These are phyloP conservation scores for Clonostachys byssicola DNA, from an alignment of 2,329 filamentous ascomycete genomes.

Conservation along the genomic window DNA sequence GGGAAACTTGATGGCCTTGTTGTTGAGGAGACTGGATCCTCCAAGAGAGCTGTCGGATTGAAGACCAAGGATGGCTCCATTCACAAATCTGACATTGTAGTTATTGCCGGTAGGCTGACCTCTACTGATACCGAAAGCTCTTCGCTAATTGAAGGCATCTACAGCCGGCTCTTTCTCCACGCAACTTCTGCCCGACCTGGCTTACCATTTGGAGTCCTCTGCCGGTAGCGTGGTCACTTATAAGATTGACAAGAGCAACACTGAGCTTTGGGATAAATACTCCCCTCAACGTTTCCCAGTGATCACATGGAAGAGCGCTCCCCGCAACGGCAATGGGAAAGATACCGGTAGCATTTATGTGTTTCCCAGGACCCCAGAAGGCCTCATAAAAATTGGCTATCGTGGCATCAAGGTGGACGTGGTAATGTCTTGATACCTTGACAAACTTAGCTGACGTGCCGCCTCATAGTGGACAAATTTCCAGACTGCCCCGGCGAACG, in stretches of 20 bases:
- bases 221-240: slow-evolving; percentile 19
- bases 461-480: slow-evolving; percentile 21
- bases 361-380: slow-evolving; percentile 16
- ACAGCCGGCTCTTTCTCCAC: slow-evolving; percentile 22
- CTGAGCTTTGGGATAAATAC: slow-evolving; percentile 21
- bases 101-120: slow-evolving; percentile 13
- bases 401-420: slow-evolving; percentile 16
- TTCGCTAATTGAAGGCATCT: neutral
- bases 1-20: slow-evolving; percentile 3
- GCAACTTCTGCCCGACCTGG: slow-evolving; percentile 16
- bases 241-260: slow-evolving; percentile 13
- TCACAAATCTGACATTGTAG: slow-evolving; percentile 12
- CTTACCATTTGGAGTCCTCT: slow-evolving; percentile 19
- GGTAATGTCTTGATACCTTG: neutral
- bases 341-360: slow-evolving; percentile 21
- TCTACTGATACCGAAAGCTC: slow-evolving; percentile 5
- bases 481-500: slow-evolving; percentile 14
- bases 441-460: neutral
- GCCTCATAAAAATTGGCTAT: slow-evolving; percentile 19
- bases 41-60: too few relatives aligned
- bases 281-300: slow-evolving; percentile 22
- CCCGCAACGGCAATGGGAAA: slow-evolving; percentile 14
- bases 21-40: neutral
- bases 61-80: slow-evolving; percentile 7
- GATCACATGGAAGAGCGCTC: slow-evolving; percentile 20